Conservation (phyloP, 768 basidiomycete species). For the Amanita pseudoporphyria region DNA sequence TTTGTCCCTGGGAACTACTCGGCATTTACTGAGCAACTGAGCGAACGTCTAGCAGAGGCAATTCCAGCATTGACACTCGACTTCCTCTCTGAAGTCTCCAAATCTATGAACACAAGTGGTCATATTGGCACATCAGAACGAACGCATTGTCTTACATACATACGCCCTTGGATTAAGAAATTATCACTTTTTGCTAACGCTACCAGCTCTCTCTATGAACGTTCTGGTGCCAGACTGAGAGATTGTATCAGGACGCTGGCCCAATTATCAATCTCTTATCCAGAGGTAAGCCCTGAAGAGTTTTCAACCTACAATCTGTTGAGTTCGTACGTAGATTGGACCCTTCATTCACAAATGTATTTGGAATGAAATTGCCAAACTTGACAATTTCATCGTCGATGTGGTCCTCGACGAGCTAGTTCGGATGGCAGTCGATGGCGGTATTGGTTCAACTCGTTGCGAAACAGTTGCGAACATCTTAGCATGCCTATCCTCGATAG, state of each 20-base stretch:
- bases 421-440: conserved; percentile 76
- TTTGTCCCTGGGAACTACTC: conserved; percentile 61
- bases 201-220: conserved; percentile 55
- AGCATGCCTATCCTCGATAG: conserved; percentile 64
- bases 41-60: conserved; percentile 61
- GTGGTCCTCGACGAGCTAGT: conserved; percentile 73
- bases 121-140: conserved; percentile 38
- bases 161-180: conserved; percentile 87
- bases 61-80: conserved; percentile 83
- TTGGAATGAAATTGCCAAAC: conserved; percentile 68
- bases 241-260: conserved; percentile 77
- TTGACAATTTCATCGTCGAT: conserved; percentile 60
- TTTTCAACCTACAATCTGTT: conserved; percentile 1
- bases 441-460: conserved; percentile 63
- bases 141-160: conserved; percentile 68
- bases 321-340: conserved; percentile 37
- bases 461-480: conserved; percentile 71
- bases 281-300: conserved; percentile 40
- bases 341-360: conserved; percentile 61
- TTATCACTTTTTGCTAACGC: conserved; percentile 64
- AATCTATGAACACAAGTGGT: conserved; percentile 47
- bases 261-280: conserved; percentile 61
- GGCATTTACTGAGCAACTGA: conserved; percentile 54
- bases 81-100: conserved; percentile 78
- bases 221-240: conserved; percentile 63